phyloP scores from a whole-genome alignment of 108 stramenopile species.

The Nannochloropsis salina region DNA sequence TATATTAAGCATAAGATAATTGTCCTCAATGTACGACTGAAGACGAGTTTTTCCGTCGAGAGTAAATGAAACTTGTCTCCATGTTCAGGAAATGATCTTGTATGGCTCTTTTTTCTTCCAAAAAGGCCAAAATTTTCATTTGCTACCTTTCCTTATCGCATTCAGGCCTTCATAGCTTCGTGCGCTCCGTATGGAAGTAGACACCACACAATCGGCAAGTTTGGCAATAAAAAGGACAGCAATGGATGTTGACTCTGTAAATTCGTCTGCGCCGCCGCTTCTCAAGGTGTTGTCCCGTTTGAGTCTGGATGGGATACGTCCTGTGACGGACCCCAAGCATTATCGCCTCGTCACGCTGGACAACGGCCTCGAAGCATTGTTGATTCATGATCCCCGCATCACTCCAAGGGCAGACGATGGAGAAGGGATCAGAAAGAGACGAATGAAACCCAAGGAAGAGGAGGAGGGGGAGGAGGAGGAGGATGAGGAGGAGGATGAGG shows the following conservation, averaged over 20 bases:
- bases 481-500: background rate
- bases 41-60: too few relatives aligned
- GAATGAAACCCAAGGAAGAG: background rate
- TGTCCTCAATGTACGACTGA: too few relatives aligned
- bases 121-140: too few relatives aligned
- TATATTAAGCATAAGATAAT: too few relatives aligned
- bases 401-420: background rate
- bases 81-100: too few relatives aligned
- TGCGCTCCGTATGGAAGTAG: too few relatives aligned
- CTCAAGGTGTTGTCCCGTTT: constrained; percentile 9
- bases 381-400: constrained; percentile 40
- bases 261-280: background rate
- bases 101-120: too few relatives aligned
- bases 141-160: too few relatives aligned
- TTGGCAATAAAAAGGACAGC: background rate
- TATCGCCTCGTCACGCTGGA: constrained; percentile 37
- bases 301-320: constrained; percentile 36
- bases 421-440: background rate
- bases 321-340: constrained; percentile 42
- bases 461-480: background rate
- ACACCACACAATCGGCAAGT: too few relatives aligned
- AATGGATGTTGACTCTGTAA: background rate
- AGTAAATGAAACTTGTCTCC: too few relatives aligned
- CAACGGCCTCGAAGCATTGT: constrained; percentile 40
- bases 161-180: too few relatives aligned